Base-by-base conservation (phyloP, 164 flowering plant genomes). In the Protea cynaroides region DNA sequence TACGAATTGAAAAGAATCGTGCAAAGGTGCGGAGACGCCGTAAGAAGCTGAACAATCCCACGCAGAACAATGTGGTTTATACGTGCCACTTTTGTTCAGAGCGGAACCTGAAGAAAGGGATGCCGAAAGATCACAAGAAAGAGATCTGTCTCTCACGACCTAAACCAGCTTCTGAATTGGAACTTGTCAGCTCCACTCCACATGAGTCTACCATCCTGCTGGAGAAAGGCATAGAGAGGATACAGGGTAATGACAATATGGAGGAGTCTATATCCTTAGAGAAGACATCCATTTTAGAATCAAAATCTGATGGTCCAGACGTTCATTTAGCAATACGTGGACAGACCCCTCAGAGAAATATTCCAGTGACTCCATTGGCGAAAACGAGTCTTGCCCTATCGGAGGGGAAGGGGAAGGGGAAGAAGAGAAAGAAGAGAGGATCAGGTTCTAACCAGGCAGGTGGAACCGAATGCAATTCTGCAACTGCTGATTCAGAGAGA, bases 51-150 rank as follows among this genome's bases (percentile, higher is more conserved):
- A 63, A 25, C 40, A 40, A 17, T 50, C 40, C 75, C 4, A 47
- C 78, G 1, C 74, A 83, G 73, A 92, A 89, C 74, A 78, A 66
- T 69, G 83, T 84, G 53, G 85, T 83, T 54, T 89, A 83, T 67
- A 80, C 68, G 10, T 92, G 98, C 76, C 77, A 84, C 60, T 84
- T 84, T 62, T 92, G 96, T 78, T 84, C 82, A 10, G 81, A 84
- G 69, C 14, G 69, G 34, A 89, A 85, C 75, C 34, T 80, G 63
- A 83, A 74, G 70, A 80, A 84, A 77, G 96, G 97, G 62, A 86
- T 90, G 21, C 83, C 84, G 23, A 81, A 67, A 70, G 84, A 80
- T 56, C 76, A 86, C 74, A 59, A 85, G 79, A 89, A 85, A 74
- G 82, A 76, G 34, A 62, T 85, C 25, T 68, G 64, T 49, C 81